Base-by-base conservation (phyloP, 495 filamentous ascomycete species). In the Hypomontagnella monticulosa region DNA sequence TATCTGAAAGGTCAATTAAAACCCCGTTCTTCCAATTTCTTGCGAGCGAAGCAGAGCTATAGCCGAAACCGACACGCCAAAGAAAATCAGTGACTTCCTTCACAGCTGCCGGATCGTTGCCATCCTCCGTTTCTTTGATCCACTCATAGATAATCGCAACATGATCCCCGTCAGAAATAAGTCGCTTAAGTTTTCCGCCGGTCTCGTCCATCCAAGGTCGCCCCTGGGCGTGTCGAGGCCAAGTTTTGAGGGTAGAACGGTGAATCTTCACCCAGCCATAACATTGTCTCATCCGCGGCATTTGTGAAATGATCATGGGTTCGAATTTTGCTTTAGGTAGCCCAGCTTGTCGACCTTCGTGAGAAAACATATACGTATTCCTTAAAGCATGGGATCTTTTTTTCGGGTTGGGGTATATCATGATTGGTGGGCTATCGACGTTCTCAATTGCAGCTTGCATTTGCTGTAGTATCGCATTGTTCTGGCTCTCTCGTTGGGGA, bases 1-100 rank as follows among this genome's bases (percentile, higher is more conserved):
- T 49, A 49, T 59, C 56, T 40, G 56, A 48, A n/a, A 49, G 32
- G 34, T 59, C 56, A 49, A 59, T 50, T 18, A 59, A 48, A 48
- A 59, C 43, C 23, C 56, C 43, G 32, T 32, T 38, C 32, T 49
- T 59, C 56, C 41, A 59, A 7, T 48, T 59, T 18, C 43, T 15
- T 7, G 56, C 42, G 11, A n/a, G 1, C 5, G 42, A 44, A 12
- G 11, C 42, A 3, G 38, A 2, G 27, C 12, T 20, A 30, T 37
- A 41, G 15, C 43, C 44, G 34, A 59, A 59, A 40, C 42, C 56
- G 30, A 14, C 56, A 33, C 44, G 42, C 42, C 56, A 59, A 27
- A 58, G 47, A 30, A 59, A 59, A 49, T 59, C 56, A 9, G 47
- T 19, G 9, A 59, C 56, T 9, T 20, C 14, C 32, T 59, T 15